Evolutionary conservation across 768 basidiomycete genomes (phyloP), one percentile per base, ranked within the genome.

Genomic region (Phylloporus arenicola): DNA sequence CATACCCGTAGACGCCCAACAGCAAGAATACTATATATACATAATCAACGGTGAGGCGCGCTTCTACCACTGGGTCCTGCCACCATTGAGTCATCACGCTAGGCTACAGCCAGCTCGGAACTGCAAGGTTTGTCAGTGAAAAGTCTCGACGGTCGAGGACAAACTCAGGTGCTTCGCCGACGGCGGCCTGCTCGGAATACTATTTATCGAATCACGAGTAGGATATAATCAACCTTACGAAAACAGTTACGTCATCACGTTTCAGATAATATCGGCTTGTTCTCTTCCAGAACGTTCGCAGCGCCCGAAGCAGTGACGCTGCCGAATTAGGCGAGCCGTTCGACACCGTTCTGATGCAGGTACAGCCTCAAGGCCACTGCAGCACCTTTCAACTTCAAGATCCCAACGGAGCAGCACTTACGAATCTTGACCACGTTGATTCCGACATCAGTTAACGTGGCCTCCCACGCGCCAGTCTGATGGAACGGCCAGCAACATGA

Each of bases 1-100:
- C 52, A 22, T 48, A 64, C 64, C 50, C 55, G 27, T 55, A 53
- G n/a, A 54, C 3, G 0, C 65, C 64, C 25, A 62, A 27, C 11
- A 56, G 16, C 10, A 60, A 27, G 22, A 60, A 56, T 16, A 29
- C 30, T 0, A 47, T 13, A 25, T 65, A 14, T 16, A 7, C 33
- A n/a, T 47, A 31, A 33, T 43, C 12, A 4, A 19, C 0, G 10
- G 6, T 10, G 10, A 62, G 48, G 1, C 1, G 16, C 20, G 33
- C 38, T 11, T 55, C 54, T 8, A 52, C 43, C 6, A 11, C 12
- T 24, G 56, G 56, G 34, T 62, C 53, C 22, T 56, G 30, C 59
- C 55, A 59, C 51, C 55, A 57, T 6, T 44, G 43, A 30, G 43
- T 43, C 64, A 65, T 61, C 4, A 6, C 33, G 44, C 34, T 9